phyloP scores from a whole-genome alignment of 1,139 yeast species.

The Blastobotrys malaysiensis region DNA sequence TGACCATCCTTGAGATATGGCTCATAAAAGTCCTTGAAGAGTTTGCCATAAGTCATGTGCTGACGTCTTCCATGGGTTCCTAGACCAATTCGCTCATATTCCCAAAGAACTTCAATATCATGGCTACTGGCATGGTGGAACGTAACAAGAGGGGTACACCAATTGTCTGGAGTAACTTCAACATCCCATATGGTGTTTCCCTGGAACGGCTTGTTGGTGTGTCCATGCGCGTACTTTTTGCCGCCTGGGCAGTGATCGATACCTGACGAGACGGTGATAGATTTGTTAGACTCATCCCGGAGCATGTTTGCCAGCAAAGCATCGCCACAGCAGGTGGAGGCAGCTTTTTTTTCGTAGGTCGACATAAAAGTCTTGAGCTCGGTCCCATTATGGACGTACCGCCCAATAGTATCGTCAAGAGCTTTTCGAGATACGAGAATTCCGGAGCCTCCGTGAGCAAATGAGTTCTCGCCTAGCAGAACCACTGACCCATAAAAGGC shows the following conservation, averaged over 20 bases:
- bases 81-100: slow-evolving; percentile 27
- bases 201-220: slow-evolving; percentile 12
- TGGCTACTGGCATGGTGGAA: slow-evolving; percentile 30
- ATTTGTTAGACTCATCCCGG: slow-evolving; percentile 17
- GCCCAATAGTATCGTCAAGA: slow-evolving; percentile 26
- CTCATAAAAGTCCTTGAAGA: slow-evolving; percentile 29
- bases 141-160: slow-evolving; percentile 31
- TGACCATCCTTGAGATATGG: slow-evolving; percentile 25
- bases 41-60: slow-evolving; percentile 25
- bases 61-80: slow-evolving; percentile 22
- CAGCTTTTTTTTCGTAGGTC: slow-evolving; percentile 25
- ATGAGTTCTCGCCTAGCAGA: slow-evolving; percentile 15
- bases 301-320: slow-evolving; percentile 30
- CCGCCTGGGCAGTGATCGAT: slow-evolving; percentile 23
- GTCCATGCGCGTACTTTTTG: slow-evolving; percentile 16
- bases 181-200: slow-evolving; percentile 18
- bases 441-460: slow-evolving; percentile 37
- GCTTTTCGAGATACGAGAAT: slow-evolving; percentile 32
- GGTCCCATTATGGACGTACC: slow-evolving; percentile 15
- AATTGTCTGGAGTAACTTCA: slow-evolving; percentile 18
- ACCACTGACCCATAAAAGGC: slow-evolving; percentile 25
- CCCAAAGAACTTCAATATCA: slow-evolving; percentile 31
- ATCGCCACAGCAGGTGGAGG: slow-evolving; percentile 33
- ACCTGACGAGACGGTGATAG: slow-evolving; percentile 18
- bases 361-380: slow-evolving; percentile 14